Percentiles rank a stretch among this genome's conserved stretches.
phyloP scores from a whole-genome alignment of 805 yeast genomes.

The Lipomyces yamanashiensis region DNA sequence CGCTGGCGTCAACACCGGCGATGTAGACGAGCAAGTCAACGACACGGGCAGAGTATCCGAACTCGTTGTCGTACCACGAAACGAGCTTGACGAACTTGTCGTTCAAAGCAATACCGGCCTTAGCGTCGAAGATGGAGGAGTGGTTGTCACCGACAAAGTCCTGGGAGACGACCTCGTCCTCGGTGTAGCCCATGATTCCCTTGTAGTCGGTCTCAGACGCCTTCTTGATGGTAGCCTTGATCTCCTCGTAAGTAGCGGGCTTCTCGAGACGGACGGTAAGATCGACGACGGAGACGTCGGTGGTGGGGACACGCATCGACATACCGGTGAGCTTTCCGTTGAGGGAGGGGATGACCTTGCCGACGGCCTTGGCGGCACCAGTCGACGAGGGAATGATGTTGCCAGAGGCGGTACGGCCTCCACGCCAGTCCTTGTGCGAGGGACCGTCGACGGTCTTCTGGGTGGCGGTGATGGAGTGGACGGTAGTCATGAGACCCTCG shows the following conservation, averaged over 20 bases:
- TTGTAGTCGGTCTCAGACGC: slow-evolving; percentile 77
- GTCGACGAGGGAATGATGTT: slow-evolving; percentile 95
- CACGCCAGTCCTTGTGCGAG: slow-evolving; percentile 98
- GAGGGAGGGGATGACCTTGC: slow-evolving; percentile 88
- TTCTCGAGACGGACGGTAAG: slow-evolving; percentile 81
- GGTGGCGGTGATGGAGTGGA: slow-evolving; percentile 94
- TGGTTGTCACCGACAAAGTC: slow-evolving; percentile 84
- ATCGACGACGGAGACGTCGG: slow-evolving; percentile 91
- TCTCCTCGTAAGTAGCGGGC: slow-evolving; percentile 80
- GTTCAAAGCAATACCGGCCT: slow-evolving; percentile 86
- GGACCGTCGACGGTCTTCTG: slow-evolving; percentile 98
- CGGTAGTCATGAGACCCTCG: slow-evolving; percentile 95
- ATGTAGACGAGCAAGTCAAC: slow-evolving; percentile 85
- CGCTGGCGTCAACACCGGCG: slow-evolving; percentile 56
- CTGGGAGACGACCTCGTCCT: slow-evolving; percentile 87
- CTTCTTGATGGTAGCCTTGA: slow-evolving; percentile 73
- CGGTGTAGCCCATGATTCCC: slow-evolving; percentile 88
- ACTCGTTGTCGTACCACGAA: slow-evolving; percentile 96
- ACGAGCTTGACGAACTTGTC: slow-evolving; percentile 88
- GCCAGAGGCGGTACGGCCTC: slow-evolving; percentile 95
- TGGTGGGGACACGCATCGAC: slow-evolving; percentile 92
- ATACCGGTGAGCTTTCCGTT: slow-evolving; percentile 94
- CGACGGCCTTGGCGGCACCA: slow-evolving; percentile 98
- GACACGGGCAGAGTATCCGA: slow-evolving; percentile 95
- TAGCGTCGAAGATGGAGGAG: slow-evolving; percentile 89